Percentiles rank a stretch among this genome's conserved stretches.
Evolutionary conservation across 306 rosid genomes (phyloP).

Genomic region (Abrus precatorius): DNA sequence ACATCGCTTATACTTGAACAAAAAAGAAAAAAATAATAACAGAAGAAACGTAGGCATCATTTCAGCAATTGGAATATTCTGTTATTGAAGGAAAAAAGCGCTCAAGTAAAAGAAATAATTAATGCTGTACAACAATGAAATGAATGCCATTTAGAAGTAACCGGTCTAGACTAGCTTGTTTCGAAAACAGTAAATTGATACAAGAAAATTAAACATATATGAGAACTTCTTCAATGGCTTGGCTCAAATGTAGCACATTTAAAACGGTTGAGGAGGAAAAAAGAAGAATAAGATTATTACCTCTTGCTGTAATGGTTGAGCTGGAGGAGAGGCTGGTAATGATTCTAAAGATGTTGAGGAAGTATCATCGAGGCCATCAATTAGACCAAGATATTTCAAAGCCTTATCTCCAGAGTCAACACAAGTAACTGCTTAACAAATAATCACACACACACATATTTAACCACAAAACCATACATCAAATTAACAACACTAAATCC

Average conservation of each 20-base stretch:
- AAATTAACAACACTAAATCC: background rate
- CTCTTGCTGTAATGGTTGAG: conserved; percentile 50
- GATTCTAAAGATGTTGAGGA: conserved; percentile 60
- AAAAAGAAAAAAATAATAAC: background rate
- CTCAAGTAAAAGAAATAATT: background rate
- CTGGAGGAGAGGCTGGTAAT: conserved; percentile 31
- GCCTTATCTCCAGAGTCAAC: conserved; percentile 98
- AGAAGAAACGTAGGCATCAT: background rate
- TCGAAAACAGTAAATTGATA: background rate
- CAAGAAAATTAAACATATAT: background rate
- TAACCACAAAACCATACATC: background rate
- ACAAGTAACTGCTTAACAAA: conserved; percentile 71
- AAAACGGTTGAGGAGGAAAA: background rate
- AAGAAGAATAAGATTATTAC: conserved; percentile 25
- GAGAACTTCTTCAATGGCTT: background rate
- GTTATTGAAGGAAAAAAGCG: background rate
- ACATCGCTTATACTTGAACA: background rate
- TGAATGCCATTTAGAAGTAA: background rate
- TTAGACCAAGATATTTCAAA: conserved; percentile 78
- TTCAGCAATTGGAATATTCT: background rate
- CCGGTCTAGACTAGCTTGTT: conserved; percentile 3
- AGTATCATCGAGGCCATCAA: conserved; percentile 63
- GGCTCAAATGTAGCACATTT: conserved; percentile 22
- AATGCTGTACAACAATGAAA: conserved; percentile 11
- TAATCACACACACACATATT: background rate